These are phyloP conservation scores for Salix viminalis DNA, from an alignment of 345 rosid genomes.

Conservation along the genomic window DNA sequence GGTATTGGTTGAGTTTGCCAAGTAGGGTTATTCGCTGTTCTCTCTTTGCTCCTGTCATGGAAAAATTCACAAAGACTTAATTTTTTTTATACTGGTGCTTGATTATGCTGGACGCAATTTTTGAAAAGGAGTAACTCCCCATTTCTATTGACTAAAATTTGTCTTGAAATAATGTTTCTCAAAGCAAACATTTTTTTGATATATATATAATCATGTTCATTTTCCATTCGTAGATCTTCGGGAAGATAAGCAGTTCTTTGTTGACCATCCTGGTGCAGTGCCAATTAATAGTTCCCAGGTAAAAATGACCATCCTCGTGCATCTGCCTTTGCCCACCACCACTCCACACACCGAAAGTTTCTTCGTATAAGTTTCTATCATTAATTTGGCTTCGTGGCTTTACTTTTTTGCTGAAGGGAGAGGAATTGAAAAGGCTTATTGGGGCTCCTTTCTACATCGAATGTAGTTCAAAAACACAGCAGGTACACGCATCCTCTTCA, in stretches of 20 bases:
- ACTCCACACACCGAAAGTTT: background rate
- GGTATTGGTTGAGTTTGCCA: background rate
- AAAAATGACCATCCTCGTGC: background rate
- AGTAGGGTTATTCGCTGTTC: background rate
- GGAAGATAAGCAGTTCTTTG: conserved; percentile 83
- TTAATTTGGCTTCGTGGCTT: background rate
- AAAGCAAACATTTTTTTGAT: background rate
- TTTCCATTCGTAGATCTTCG: conserved; percentile 61
- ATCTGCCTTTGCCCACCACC: background rate
- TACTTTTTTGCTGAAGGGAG: conserved; percentile 17
- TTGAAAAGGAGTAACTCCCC: background rate
- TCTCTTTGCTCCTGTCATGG: background rate
- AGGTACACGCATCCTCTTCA: conserved; percentile 1
- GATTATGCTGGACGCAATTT: background rate
- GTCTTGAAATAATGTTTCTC: background rate
- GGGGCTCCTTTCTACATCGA: conserved; percentile 31
- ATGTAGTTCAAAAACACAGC: conserved; percentile 33
- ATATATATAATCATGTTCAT: background rate
- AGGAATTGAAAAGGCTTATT: conserved; percentile 25
- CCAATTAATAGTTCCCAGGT: conserved; percentile 76
- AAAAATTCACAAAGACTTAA: background rate
- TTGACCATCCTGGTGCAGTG: conserved; percentile 91
- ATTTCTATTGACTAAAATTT: background rate
- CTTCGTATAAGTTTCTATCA: background rate
- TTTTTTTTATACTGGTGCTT: background rate